phyloP scores from a whole-genome alignment of 2,329 filamentous ascomycete genomes.

The Metarhizium robertsii region DNA sequence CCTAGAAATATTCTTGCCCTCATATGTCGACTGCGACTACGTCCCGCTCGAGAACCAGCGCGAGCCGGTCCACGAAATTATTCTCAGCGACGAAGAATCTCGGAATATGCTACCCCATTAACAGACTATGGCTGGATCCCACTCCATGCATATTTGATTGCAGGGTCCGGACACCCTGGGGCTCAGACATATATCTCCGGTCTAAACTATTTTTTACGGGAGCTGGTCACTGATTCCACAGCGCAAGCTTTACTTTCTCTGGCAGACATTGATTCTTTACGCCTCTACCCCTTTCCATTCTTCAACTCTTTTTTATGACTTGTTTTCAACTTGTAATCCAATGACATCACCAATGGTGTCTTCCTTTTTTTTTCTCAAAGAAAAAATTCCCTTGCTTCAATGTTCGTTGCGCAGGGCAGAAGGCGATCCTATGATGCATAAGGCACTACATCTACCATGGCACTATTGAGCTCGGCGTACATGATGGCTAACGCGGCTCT shows the following conservation, averaged over 20 bases:
- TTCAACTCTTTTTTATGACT: neutral
- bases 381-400: neutral
- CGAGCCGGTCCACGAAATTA: constrained; percentile 71
- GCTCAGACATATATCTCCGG: constrained; percentile 1
- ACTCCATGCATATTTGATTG: constrained; percentile 2
- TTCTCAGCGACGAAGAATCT: constrained; percentile 67
- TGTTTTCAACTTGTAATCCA: neutral
- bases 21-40: constrained; percentile 67
- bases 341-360: neutral
- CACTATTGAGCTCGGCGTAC: neutral
- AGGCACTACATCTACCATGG: neutral
- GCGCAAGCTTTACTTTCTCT: neutral
- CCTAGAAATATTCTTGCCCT: constrained; percentile 70
- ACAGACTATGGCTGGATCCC: constrained; percentile 9
- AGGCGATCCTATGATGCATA: neutral
- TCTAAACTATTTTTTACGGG: neutral
- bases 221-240: neutral
- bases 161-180: neutral
- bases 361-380: neutral
- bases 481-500: neutral
- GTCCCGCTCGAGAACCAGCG: constrained; percentile 65
- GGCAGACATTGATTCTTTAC: neutral
- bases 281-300: neutral
- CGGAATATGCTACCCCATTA: constrained; percentile 58
- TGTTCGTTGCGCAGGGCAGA: neutral